Evolutionary conservation across 805 yeast species (phyloP).

Genomic region (Teunomyces atbi): DNA sequence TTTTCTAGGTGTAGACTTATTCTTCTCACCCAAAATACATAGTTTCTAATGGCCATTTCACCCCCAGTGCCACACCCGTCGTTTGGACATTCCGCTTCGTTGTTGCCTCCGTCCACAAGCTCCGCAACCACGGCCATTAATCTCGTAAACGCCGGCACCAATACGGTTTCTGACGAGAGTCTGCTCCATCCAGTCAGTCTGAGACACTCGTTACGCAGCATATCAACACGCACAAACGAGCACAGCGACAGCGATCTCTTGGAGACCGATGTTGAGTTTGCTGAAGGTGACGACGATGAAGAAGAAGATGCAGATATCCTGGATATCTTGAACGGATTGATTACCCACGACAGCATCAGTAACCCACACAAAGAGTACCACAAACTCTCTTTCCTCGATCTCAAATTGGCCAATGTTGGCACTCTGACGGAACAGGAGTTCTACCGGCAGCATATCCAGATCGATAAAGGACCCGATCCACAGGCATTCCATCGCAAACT

Average conservation of each 20-base stretch:
- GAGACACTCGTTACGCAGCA: conserved; percentile 1
- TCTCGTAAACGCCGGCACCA: conserved; percentile 15
- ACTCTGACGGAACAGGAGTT: conserved; percentile 10
- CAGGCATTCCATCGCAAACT: conserved; percentile 28
- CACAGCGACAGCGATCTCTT: conserved; percentile 7
- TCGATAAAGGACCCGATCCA: conserved; percentile 14
- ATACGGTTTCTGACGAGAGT: background rate
- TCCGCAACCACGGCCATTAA: conserved; percentile 23
- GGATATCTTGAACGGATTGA: conserved; percentile 21
- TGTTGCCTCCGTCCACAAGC: conserved; percentile 5
- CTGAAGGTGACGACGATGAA: conserved; percentile 8
- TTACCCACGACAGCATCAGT: conserved; percentile 10
- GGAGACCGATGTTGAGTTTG: conserved; percentile 7
- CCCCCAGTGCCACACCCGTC: background rate
- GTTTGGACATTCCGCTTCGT: background rate
- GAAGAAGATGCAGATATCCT: conserved; percentile 22
- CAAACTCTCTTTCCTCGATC: background rate
- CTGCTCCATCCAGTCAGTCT: background rate
- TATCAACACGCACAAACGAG: conserved; percentile 4
- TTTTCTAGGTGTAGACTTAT: background rate
- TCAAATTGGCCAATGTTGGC: background rate
- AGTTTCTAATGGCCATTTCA: background rate
- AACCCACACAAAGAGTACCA: background rate
- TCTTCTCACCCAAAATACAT: background rate
- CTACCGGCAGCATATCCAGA: conserved; percentile 14